These are phyloP conservation scores for Wickerhamomyces ciferrii DNA, from an alignment of 805 yeast genomes.

Conservation along the genomic window DNA sequence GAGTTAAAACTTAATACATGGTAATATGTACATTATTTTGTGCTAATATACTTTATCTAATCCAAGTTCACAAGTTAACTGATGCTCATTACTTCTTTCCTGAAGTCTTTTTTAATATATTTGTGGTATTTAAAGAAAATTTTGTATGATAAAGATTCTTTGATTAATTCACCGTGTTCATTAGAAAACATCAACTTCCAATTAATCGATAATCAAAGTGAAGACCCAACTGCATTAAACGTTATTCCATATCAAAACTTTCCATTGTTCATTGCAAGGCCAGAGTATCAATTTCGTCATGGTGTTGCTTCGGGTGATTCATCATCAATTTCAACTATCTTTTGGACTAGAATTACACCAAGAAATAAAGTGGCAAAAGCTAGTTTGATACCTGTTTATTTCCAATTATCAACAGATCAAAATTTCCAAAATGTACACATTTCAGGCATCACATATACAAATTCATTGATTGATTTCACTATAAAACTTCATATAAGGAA, in stretches of 20 bases:
- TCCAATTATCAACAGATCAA: not conserved
- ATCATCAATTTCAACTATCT: not conserved
- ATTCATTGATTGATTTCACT: conserved; percentile 1
- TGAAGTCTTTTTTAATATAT: not conserved
- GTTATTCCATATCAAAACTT: not conserved
- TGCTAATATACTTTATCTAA: too few species aligned
- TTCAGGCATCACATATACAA: not conserved
- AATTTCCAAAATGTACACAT: not conserved
- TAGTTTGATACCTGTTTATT: not conserved
- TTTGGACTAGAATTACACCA: conserved; percentile 1
- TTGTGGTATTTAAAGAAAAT: not conserved
- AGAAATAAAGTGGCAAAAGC: not conserved
- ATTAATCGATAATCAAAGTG: not conserved
- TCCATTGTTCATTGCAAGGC: not conserved
- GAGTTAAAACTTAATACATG: too few species aligned
- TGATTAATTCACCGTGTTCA: not conserved
- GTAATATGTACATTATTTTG: too few species aligned
- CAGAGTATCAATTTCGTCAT: not conserved
- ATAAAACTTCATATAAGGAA: not conserved
- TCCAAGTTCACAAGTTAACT: too few species aligned
- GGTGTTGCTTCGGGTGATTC: conserved; percentile 3
- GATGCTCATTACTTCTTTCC: not conserved
- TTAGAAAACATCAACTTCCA: not conserved
- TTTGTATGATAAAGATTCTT: not conserved
- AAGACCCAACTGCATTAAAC: too few species aligned